phyloP scores from a whole-genome alignment of 352 stramenopile genomes.

The Pilasporangium apinafurcum region DNA sequence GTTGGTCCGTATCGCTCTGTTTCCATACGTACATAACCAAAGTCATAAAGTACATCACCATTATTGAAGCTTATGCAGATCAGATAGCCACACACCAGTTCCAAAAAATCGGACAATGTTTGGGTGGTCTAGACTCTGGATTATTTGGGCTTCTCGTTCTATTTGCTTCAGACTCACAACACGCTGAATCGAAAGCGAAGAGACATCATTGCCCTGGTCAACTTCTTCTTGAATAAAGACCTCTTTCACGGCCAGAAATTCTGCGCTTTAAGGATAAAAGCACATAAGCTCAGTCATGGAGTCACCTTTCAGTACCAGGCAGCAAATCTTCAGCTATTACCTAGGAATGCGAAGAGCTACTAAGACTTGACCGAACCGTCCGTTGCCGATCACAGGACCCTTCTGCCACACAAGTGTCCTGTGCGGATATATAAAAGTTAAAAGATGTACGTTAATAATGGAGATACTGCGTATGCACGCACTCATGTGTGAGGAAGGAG shows the following conservation, averaged over 20 bases:
- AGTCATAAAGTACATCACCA: not conserved
- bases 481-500: constrained; percentile 46
- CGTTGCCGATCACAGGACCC: constrained; percentile 52
- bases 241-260: constrained; percentile 87
- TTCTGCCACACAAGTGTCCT: constrained; percentile 68
- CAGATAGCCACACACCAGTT: constrained; percentile 20
- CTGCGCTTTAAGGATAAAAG: constrained; percentile 31
- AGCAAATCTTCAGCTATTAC: constrained; percentile 12
- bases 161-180: constrained; percentile 48
- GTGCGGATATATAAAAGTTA: not conserved
- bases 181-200: constrained; percentile 47
- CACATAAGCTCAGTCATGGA: not conserved
- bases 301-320: not conserved
- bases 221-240: constrained; percentile 76
- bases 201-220: constrained; percentile 61
- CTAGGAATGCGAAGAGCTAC: constrained; percentile 58
- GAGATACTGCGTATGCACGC: not conserved
- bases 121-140: constrained; percentile 39
- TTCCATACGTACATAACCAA: not conserved
- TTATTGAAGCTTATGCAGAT: not conserved
- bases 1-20: constrained; percentile 45
- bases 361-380: constrained; percentile 68
- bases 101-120: constrained; percentile 62
- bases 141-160: constrained; percentile 43
- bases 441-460: not conserved